Conservation (phyloP, 2,329 filamentous ascomycete genomes). For the Ophiostoma fasciatum region DNA sequence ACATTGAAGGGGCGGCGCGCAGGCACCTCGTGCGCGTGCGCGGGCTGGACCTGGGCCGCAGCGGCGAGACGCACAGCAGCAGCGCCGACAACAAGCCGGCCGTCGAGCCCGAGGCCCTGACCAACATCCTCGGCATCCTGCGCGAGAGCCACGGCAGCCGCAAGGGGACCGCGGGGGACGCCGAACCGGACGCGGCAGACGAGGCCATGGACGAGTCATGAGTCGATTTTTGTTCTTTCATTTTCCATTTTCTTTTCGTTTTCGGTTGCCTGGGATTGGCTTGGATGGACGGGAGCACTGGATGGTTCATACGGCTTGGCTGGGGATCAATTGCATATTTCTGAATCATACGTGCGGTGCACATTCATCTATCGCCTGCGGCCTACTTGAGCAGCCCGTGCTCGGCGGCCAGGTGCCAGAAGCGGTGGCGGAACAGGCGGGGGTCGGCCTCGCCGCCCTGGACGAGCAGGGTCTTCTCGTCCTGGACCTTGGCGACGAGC, state of each 20-base stretch:
- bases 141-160: conserved; percentile 6
- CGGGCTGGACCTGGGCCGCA: conserved; percentile 48
- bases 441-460: conserved; percentile 8
- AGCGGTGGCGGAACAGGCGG: conserved; percentile 32
- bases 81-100: conserved; percentile 27
- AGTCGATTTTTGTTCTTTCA: background rate
- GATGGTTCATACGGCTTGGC: no score
- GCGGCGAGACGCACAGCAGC: conserved; percentile 44
- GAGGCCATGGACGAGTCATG: conserved; percentile 18
- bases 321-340: no score
- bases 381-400: conserved; percentile 21
- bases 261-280: no score
- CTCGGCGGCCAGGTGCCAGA: conserved; percentile 32
- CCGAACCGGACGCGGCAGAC: background rate
- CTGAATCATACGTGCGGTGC: no score
- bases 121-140: conserved; percentile 11
- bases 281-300: no score
- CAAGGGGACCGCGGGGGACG: background rate
- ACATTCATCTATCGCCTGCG: no score
- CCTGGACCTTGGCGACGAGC: conserved; percentile 15
- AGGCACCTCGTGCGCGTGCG: conserved; percentile 58
- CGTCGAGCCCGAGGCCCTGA: conserved; percentile 24
- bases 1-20: conserved; percentile 67
- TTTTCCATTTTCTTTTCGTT: background rate
- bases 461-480: conserved; percentile 12